Conservation (phyloP, 1,284 basidiomycete species). For the Bjerkandera adusta region DNA sequence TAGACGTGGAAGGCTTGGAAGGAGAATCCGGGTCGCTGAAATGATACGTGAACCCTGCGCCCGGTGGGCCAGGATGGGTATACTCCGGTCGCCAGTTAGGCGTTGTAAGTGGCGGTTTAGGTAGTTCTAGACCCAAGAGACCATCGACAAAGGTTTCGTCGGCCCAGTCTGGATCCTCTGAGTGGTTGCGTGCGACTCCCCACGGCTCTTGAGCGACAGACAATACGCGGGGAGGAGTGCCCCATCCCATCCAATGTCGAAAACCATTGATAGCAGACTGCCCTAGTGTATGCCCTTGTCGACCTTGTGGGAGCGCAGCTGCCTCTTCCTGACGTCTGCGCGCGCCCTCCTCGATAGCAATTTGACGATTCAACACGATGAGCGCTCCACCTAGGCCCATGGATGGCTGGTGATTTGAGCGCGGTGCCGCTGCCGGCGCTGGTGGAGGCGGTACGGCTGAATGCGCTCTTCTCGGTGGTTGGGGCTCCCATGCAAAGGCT, state of each 20-base stretch:
- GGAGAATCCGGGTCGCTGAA: slow-evolving; percentile 41
- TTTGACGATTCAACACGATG: slow-evolving; percentile 39
- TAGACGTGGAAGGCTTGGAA: slow-evolving; percentile 13
- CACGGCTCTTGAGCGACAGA: too few relatives aligned
- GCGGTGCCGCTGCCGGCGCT: slow-evolving; percentile 34
- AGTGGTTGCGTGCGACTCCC: too few relatives aligned
- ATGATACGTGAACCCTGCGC: slow-evolving; percentile 62
- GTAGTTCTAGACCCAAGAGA: too few relatives aligned
- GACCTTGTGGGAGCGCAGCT: too few relatives aligned
- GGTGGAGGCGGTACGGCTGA: slow-evolving; percentile 21
- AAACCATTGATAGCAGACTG: too few relatives aligned
- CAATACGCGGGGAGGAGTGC: too few relatives aligned
- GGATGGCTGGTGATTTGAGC: slow-evolving; percentile 52
- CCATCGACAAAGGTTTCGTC: too few relatives aligned
- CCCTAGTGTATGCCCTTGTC: too few relatives aligned
- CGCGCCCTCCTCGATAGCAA: slow-evolving; percentile 20
- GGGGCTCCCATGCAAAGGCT: slow-evolving; percentile 45
- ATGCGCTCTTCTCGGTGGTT: slow-evolving; percentile 16
- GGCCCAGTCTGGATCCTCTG: too few relatives aligned
- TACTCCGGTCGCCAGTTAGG: slow-evolving; percentile 36
- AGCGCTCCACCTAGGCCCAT: slow-evolving; percentile 72
- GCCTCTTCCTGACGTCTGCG: slow-evolving; percentile 8
- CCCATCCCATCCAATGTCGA: too few relatives aligned
- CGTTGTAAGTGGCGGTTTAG: background rate
- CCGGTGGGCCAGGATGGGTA: slow-evolving; percentile 56